Evolutionary conservation across 768 basidiomycete genomes (phyloP).

Genomic region (Infundibulicybe gibba): DNA sequence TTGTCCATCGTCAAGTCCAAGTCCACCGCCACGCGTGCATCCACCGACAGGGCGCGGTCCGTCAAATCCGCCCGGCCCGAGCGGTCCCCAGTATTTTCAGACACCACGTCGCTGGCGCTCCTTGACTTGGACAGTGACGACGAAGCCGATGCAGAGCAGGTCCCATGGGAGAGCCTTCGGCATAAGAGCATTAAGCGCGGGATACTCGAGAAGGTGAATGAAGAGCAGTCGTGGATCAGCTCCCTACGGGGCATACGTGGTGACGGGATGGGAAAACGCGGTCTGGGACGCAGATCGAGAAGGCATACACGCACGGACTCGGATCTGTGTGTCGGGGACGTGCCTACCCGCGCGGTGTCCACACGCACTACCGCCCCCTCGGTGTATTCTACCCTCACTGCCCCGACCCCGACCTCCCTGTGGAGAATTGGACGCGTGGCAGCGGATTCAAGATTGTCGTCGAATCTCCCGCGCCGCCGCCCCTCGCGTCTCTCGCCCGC

Average conservation of each 20-base stretch:
- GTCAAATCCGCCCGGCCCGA: background rate
- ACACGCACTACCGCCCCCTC: background rate
- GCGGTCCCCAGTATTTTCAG: constrained; percentile 1
- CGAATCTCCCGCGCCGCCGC: constrained; percentile 23
- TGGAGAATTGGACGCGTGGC: constrained; percentile 19
- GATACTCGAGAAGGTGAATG: constrained; percentile 39
- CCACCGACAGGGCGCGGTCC: background rate
- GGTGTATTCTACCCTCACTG: constrained; percentile 6
- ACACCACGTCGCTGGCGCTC: constrained; percentile 17
- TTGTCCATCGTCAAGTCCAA: background rate
- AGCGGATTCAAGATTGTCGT: constrained; percentile 41
- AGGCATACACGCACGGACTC: constrained; percentile 21
- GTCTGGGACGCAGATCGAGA: constrained; percentile 6
- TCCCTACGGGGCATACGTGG: constrained; percentile 21
- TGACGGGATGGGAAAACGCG: background rate
- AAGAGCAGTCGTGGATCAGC: constrained; percentile 26
- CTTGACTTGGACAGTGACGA: constrained; percentile 18
- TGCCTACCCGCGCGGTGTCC: constrained; percentile 1
- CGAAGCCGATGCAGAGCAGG: constrained; percentile 10
- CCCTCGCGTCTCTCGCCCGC: constrained; percentile 6
- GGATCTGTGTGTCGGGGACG: constrained; percentile 17
- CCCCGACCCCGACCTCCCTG: constrained; percentile 13
- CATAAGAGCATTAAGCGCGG: constrained; percentile 51
- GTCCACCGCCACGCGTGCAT: background rate
- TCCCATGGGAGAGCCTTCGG: constrained; percentile 42